A percentile compares a stretch with the other conserved stretches of the same genome.
phyloP scores from a whole-genome alignment of 23 red algal genomes.

The Cyanidioschyzon merolae region DNA sequence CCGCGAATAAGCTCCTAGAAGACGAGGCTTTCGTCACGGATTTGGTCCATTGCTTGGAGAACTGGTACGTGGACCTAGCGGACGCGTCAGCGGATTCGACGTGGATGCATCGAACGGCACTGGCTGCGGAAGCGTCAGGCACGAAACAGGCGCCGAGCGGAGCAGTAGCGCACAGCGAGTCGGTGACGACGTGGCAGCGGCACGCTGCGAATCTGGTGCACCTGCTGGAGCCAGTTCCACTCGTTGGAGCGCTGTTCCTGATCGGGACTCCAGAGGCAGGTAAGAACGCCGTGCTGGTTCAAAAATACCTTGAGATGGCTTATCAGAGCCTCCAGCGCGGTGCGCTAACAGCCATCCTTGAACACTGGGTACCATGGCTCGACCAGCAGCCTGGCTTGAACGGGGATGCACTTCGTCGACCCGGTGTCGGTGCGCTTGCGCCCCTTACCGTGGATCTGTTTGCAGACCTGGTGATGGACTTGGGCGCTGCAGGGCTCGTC shows the following conservation, averaged over 20 bases:
- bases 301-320: neutral
- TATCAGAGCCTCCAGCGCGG: neutral
- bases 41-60: neutral
- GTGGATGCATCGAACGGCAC: neutral
- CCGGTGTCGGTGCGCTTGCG: neutral
- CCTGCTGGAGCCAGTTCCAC: neutral
- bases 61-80: neutral
- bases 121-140: too few relatives aligned
- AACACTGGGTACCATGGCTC: neutral
- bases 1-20: neutral
- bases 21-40: neutral
- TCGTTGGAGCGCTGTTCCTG: slow-evolving; percentile 14
- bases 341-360: neutral
- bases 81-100: neutral
- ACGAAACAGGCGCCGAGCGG: too few relatives aligned
- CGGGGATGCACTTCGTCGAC: neutral
- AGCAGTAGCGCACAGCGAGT: too few relatives aligned
- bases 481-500: neutral
- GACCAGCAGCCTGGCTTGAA: neutral
- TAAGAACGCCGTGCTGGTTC: neutral
- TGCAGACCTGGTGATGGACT: neutral
- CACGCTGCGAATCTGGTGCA: neutral
- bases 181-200: neutral
- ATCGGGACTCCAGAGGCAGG: neutral
- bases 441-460: neutral